A percentile compares a stretch with the other conserved stretches of the same genome.
Conservation (phyloP, 768 basidiomycete species). For the Hericium erinaceus region DNA sequence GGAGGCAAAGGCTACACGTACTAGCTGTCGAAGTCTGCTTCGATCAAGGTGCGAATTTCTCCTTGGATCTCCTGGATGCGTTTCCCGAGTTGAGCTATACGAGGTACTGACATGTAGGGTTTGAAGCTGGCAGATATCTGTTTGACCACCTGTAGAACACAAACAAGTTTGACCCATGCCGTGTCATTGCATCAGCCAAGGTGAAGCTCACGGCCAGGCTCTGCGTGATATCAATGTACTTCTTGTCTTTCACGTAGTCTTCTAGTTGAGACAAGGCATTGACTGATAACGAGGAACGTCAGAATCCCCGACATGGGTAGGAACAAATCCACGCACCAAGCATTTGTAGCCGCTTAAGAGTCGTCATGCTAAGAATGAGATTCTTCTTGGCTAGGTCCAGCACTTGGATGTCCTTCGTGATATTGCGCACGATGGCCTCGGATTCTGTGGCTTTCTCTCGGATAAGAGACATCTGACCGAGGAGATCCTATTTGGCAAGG, state of each 20-base stretch:
- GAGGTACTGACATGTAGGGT: slow-evolving; percentile 64
- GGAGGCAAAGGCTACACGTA: slow-evolving; percentile 31
- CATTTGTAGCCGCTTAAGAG: slow-evolving; percentile 87
- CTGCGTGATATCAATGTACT: slow-evolving; percentile 77
- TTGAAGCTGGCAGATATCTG: slow-evolving; percentile 79
- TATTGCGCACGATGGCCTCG: slow-evolving; percentile 89
- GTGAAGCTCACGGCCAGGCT: slow-evolving; percentile 53
- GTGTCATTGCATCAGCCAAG: neutral
- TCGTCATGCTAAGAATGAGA: slow-evolving; percentile 81
- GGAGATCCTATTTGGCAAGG: slow-evolving; percentile 55
- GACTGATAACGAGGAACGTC: slow-evolving; percentile 34
- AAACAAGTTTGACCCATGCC: neutral
- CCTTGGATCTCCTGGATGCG: slow-evolving; percentile 77
- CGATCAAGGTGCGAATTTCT: slow-evolving; percentile 71
- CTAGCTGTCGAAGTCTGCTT: slow-evolving; percentile 90
- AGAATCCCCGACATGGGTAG: neutral
- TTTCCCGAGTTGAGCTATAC: slow-evolving; percentile 69
- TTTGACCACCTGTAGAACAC: slow-evolving; percentile 61
- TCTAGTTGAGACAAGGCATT: slow-evolving; percentile 79
- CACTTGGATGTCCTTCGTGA: slow-evolving; percentile 93
- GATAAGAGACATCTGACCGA: slow-evolving; percentile 93
- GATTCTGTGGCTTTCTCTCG: slow-evolving; percentile 96
- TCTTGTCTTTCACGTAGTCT: slow-evolving; percentile 64
- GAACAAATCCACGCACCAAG: slow-evolving; percentile 48
- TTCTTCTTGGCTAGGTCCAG: slow-evolving; percentile 93